A percentile compares a stretch with the other conserved stretches of the same genome.
phyloP scores from a whole-genome alignment of 2,329 filamentous ascomycete genomes.

The Albifimbria verrucaria region DNA sequence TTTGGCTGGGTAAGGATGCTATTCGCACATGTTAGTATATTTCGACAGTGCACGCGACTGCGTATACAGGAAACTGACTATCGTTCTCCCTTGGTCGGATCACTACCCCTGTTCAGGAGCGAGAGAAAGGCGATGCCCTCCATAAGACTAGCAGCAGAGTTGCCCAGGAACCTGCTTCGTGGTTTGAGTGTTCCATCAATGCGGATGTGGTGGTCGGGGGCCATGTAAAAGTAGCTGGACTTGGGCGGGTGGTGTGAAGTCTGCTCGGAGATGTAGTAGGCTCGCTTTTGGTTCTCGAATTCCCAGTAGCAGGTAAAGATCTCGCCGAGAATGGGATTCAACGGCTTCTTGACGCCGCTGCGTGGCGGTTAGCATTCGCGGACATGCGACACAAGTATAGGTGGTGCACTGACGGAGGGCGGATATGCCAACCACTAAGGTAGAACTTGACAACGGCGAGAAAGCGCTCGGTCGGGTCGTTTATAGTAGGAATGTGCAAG shows the following conservation, averaged over 20 bases:
- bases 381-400: conserved; percentile 1
- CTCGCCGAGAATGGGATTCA: conserved; percentile 95
- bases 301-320: conserved; percentile 96
- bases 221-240: conserved; percentile 99
- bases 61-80: conserved; percentile 61
- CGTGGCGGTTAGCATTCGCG: conserved; percentile 16
- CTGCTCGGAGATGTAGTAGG: conserved; percentile 96
- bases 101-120: conserved; percentile 71
- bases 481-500: conserved; percentile 78
- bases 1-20: conserved; percentile 95
- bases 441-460: conserved; percentile 98
- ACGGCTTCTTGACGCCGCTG: conserved; percentile 95
- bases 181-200: conserved; percentile 96
- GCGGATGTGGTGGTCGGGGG: conserved; percentile 86
- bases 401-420: conserved; percentile 70
- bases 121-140: conserved; percentile 88
- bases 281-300: conserved; percentile 75
- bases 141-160: conserved; percentile 97
- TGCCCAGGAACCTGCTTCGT: conserved; percentile 90
- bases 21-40: conserved; percentile 7
- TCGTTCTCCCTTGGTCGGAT: conserved; percentile 68
- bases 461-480: conserved; percentile 87
- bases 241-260: conserved; percentile 98
- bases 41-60: no score
- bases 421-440: conserved; percentile 97